phyloP scores from a whole-genome alignment of 2,329 filamentous ascomycete genomes.

The Aspergillus pseudonomiae region DNA sequence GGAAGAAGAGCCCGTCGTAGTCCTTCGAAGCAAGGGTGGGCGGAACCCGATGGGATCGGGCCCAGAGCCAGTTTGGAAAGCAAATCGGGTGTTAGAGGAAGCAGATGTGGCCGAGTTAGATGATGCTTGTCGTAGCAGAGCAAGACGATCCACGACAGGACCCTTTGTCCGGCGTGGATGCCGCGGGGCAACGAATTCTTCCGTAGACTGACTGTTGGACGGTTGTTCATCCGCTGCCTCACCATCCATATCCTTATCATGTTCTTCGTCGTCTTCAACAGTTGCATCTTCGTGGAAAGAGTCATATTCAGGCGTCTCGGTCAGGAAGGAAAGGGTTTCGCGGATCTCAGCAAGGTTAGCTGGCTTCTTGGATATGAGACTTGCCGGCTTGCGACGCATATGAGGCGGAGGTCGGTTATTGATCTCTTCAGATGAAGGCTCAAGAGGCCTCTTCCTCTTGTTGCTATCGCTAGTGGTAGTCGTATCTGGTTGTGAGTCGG shows the following conservation, averaged over 20 bases:
- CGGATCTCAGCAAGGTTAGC: slow-evolving; percentile 78
- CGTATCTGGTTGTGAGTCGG: slow-evolving; percentile 25
- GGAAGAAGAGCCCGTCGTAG: slow-evolving; percentile 34
- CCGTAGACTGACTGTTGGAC: slow-evolving; percentile 25
- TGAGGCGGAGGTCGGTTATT: slow-evolving; percentile 61
- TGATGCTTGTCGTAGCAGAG: slow-evolving; percentile 49
- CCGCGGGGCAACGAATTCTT: slow-evolving; percentile 31
- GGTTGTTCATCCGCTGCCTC: slow-evolving; percentile 21
- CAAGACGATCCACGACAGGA: slow-evolving; percentile 49
- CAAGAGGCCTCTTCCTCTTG: slow-evolving; percentile 47
- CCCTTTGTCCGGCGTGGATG: slow-evolving; percentile 44
- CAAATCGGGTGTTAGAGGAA: slow-evolving; percentile 31
- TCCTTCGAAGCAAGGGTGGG: slow-evolving; percentile 35
- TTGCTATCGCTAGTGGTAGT: slow-evolving; percentile 25
- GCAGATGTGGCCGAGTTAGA: slow-evolving; percentile 43
- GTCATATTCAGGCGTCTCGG: slow-evolving; percentile 66
- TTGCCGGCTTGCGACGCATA: slow-evolving; percentile 61
- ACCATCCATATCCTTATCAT: slow-evolving; percentile 52
- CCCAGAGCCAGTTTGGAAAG: slow-evolving; percentile 35
- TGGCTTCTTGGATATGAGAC: slow-evolving; percentile 64
- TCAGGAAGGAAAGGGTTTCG: slow-evolving; percentile 78
- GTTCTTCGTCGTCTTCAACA: slow-evolving; percentile 51
- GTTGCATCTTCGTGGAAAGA: slow-evolving; percentile 59
- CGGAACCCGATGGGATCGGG: slow-evolving; percentile 35
- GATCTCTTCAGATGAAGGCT: slow-evolving; percentile 44